Evolutionary conservation across 1,139 yeast genomes (phyloP).

Genomic region (Taphrina sp.): DNA sequence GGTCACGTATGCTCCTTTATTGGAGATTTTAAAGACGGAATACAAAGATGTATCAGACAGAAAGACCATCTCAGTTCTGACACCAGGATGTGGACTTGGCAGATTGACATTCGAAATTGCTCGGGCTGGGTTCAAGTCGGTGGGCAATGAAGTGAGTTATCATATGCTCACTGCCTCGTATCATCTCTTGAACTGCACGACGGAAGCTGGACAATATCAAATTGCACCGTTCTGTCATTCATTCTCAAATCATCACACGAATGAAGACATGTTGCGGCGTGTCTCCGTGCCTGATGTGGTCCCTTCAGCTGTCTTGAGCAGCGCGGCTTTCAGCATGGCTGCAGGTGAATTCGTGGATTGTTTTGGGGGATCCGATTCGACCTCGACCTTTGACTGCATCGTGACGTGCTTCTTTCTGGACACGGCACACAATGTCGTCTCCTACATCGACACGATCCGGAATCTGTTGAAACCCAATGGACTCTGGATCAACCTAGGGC

Average conservation of each 20-base stretch:
- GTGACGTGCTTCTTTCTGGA: slow-evolving; percentile 77
- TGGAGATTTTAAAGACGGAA: slow-evolving; percentile 49
- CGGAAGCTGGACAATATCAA: slow-evolving; percentile 58
- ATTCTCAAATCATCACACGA: slow-evolving; percentile 62
- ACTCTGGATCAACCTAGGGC: slow-evolving; percentile 81
- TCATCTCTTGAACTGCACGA: slow-evolving; percentile 56
- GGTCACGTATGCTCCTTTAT: slow-evolving; percentile 50
- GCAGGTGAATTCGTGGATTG: slow-evolving; percentile 79
- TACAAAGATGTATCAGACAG: slow-evolving; percentile 48
- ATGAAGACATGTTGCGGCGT: slow-evolving; percentile 56
- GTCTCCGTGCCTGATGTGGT: slow-evolving; percentile 49
- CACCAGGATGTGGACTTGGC: slow-evolving; percentile 86
- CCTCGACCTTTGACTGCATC: slow-evolving; percentile 51
- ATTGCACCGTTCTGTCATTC: slow-evolving; percentile 71
- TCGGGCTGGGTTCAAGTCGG: slow-evolving; percentile 57
- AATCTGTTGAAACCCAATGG: slow-evolving; percentile 58
- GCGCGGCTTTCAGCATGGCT: slow-evolving; percentile 59
- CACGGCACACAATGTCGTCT: slow-evolving; percentile 70
- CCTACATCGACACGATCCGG: slow-evolving; percentile 60
- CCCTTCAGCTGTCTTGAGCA: slow-evolving; percentile 38
- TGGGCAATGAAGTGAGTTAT: slow-evolving; percentile 80
- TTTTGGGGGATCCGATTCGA: slow-evolving; percentile 50
- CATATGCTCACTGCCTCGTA: slow-evolving; percentile 75
- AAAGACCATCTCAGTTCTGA: slow-evolving; percentile 51
- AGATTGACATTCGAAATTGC: slow-evolving; percentile 74